Evolutionary conservation across 2,329 filamentous ascomycete genomes (phyloP), one percentile per base, ranked within the genome.

Genomic region (Didymella exigua): DNA sequence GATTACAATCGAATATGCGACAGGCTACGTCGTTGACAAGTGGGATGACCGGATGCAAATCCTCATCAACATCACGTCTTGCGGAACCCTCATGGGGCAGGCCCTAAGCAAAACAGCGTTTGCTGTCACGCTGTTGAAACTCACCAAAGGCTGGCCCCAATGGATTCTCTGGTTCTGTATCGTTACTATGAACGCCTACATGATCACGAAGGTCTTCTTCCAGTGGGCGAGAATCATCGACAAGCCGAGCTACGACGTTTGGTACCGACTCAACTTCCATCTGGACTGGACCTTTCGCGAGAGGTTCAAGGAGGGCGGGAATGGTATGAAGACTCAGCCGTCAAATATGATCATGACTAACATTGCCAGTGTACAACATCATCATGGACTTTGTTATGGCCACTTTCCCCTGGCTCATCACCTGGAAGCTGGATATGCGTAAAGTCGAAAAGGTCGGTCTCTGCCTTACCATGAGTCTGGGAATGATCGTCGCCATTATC

Each of bases 21-120:
- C 77, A 7, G 81, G 80, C 45, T 82, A 82, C 56, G 75, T 81
- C 5, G 65, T 71, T 1, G 65, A 78, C n/a, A 62, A 70, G 16
- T 83, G 81, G 81, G 77, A 79, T 54, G 79, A 81, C 57, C 76
- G 75, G 49, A 82, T 82, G 80, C 79, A 81, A 62, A 82, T 82
- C 59, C 70, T 83, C 50, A 82, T 83, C 73, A 80, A 78, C 60
- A 66, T 75, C 21, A 70, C 69, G 29, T 76, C 74, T 6, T 76
- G 74, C 52, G 73, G 73, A 9, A 77, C 73, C 24, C 62, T 77
- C 2, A 56, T 77, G 13, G 71, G 70, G 38, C 75, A 77, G 55
- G 65, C 73, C 33, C 63, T 71, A 19, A 72, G 70, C 14, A 76
- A 77, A 47, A 71, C 72, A 13, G 75, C 75, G 4, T 77, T 77